Conservation (phyloP, 2,329 filamentous ascomycete species). For the Cladobotryum mycophilum region DNA sequence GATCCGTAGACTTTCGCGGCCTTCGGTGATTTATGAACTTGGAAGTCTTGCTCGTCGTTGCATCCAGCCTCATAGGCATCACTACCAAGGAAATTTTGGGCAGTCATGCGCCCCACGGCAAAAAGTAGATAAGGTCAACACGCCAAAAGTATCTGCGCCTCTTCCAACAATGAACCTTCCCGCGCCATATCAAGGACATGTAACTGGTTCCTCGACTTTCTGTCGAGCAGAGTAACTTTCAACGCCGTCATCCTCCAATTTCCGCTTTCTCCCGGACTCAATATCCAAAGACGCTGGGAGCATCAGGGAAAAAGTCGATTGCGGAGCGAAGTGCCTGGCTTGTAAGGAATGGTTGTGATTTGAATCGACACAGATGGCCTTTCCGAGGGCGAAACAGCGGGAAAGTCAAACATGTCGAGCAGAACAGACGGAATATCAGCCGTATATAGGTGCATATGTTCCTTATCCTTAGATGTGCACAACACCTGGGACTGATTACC, state of each 20-base stretch:
- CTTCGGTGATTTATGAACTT: too few relatives aligned
- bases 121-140: too few relatives aligned
- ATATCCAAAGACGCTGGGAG: not conserved
- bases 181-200: too few relatives aligned
- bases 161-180: too few relatives aligned
- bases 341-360: not conserved
- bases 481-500: not conserved
- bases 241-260: not conserved
- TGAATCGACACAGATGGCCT: not conserved
- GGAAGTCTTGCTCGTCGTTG: too few relatives aligned
- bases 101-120: too few relatives aligned
- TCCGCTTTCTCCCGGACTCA: not conserved
- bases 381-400: not conserved
- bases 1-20: too few relatives aligned
- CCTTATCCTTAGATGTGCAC: not conserved
- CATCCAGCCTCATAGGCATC: too few relatives aligned
- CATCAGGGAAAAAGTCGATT: conserved; percentile 3
- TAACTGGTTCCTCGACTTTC: too few relatives aligned
- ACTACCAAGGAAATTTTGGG: too few relatives aligned
- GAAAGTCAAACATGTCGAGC: conserved; percentile 3
- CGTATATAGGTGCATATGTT: conserved; percentile 6
- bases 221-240: not conserved
- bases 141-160: too few relatives aligned
- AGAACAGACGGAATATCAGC: not conserved
- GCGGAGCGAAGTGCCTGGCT: conserved; percentile 3